These are phyloP conservation scores for Pyrus pyrifolia DNA, from an alignment of 306 rosid genomes.

Conservation along the genomic window DNA sequence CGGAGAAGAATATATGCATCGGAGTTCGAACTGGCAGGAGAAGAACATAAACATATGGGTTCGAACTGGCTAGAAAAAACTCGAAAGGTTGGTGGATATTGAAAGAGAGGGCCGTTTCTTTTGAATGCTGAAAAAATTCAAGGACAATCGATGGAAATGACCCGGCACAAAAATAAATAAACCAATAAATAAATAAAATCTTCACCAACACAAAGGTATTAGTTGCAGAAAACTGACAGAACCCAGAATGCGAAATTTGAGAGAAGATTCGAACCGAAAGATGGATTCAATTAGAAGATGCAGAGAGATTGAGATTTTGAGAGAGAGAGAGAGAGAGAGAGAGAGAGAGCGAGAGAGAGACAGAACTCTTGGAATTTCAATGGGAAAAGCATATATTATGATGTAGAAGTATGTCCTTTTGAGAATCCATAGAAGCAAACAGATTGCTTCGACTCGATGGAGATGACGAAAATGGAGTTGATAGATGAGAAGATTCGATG, in stretches of 20 bases:
- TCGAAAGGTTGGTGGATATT: background rate
- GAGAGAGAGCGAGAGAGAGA: background rate
- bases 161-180: background rate
- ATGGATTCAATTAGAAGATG: background rate
- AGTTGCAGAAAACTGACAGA: background rate
- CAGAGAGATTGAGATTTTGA: background rate
- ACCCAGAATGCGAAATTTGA: background rate
- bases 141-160: background rate
- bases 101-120: background rate
- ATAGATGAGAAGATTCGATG: conserved; percentile 8
- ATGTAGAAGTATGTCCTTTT: conserved; percentile 1
- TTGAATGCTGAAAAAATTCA: background rate
- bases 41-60: background rate
- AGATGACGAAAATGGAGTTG: conserved; percentile 10
- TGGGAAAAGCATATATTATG: conserved; percentile 5
- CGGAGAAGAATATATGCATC: background rate
- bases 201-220: background rate
- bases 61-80: background rate
- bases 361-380: conserved; percentile 15
- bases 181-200: background rate
- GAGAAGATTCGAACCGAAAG: background rate
- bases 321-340: background rate
- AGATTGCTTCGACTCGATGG: conserved; percentile 17
- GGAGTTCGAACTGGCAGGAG: background rate
- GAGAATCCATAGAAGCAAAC: background rate